Base-by-base conservation (phyloP, 768 basidiomycete species). In the Trametes cubensis region DNA sequence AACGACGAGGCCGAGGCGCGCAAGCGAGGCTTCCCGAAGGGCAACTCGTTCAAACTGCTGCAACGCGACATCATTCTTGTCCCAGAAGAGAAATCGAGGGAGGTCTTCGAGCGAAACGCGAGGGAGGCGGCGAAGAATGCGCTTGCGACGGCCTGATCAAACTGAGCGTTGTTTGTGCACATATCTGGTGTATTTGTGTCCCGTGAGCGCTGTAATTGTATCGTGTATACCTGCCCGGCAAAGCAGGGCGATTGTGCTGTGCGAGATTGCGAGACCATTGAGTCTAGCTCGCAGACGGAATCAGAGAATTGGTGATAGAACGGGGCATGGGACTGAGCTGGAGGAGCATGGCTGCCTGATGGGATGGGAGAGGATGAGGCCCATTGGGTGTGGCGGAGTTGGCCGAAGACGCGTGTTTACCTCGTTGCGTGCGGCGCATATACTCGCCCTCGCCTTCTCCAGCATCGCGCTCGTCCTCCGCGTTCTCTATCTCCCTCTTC, bases 1-100 rank as follows among this genome's bases (percentile, higher is more conserved):
- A 74, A 80, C 1, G 85, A 90, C 61, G 78, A 80, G 7, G 74
- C 70, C 14, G 77, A 87, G 61, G 82, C 85, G 6, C 78, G 81
- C 56, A 78, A 81, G 62, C 83, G 85, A 41, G 85, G 86, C 21
- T 83, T 83, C 67, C 74, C 77, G 20, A 75, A 73, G 45, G 79
- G 79, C 15, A 74, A 75, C 6, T 73, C 80, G 18, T 84, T 82
- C 77, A 80, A 78, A 72, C 70, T 82, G 26, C 72, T 85, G 60
- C 68, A 79, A 41, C 71, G 67, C 21, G 83, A 85, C 63, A 74
- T 85, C 49, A 69, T 81, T 7, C 70, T 85, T 0, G 72, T 79
- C 38, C 78, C 77, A 4, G 75, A 76, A 55, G 78, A 71, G 28
- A 77, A 84, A 67, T 76, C 79, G 3, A 71, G 70, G 44, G 62